Conservation (phyloP, 108 stramenopile genomes). For the Nitzschia sp. region DNA sequence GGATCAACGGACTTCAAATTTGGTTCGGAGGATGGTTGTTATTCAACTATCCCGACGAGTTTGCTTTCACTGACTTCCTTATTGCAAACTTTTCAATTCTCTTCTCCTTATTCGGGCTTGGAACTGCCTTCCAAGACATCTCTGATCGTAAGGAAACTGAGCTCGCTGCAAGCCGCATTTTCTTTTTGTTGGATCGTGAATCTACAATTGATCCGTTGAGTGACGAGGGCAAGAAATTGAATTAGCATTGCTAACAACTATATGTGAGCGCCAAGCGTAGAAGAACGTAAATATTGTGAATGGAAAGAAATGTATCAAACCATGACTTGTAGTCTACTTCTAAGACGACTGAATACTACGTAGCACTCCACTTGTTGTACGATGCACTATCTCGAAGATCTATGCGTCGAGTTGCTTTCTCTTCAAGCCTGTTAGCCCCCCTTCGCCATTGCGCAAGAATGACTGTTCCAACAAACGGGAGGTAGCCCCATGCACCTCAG, state of each 20-base stretch:
- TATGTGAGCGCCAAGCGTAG: not conserved
- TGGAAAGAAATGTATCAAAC: not conserved
- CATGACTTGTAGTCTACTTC: too few relatives aligned
- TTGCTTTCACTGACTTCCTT: conserved; percentile 48
- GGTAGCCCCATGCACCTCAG: conserved; percentile 46
- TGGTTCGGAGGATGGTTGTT: conserved; percentile 69
- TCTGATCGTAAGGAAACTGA: conserved; percentile 53
- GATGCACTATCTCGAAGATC: too few relatives aligned
- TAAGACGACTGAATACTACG: too few relatives aligned
- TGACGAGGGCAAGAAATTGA: too few relatives aligned
- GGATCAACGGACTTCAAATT: conserved; percentile 43
- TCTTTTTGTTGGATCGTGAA: conserved; percentile 41
- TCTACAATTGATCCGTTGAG: conserved; percentile 50
- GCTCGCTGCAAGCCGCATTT: conserved; percentile 47
- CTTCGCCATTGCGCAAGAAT: not conserved
- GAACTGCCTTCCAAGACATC: conserved; percentile 40
- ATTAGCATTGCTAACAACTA: too few relatives aligned
- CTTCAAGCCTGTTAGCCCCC: not conserved
- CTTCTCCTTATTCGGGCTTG: conserved; percentile 59
- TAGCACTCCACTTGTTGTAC: too few relatives aligned
- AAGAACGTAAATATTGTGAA: conserved; percentile 33
- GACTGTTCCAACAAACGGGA: conserved; percentile 17
- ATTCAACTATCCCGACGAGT: conserved; percentile 32
- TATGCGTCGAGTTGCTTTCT: not conserved
- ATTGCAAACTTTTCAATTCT: conserved; percentile 62